phyloP scores from a whole-genome alignment of 495 filamentous ascomycete species.

The Astrothelium subdiscretum region DNA sequence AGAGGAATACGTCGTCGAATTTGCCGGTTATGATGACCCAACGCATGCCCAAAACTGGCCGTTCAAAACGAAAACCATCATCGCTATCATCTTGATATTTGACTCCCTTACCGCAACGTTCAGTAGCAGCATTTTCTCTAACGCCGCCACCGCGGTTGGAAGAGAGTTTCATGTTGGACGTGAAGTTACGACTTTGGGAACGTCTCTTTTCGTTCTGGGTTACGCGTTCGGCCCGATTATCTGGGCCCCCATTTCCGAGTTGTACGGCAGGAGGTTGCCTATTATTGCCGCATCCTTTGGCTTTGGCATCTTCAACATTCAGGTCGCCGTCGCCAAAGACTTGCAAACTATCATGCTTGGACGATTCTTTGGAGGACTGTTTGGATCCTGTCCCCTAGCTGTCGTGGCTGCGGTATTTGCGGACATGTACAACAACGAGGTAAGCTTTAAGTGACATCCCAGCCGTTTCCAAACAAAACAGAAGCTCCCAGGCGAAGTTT shows the following conservation, averaged over 20 bases:
- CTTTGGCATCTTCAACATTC: conserved; percentile 22
- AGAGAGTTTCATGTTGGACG: conserved; percentile 12
- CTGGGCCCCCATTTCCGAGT: conserved; percentile 18
- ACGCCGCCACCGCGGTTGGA: conserved; percentile 11
- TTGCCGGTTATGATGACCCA: conserved; percentile 39
- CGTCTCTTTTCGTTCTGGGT: conserved; percentile 25
- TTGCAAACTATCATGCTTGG: conserved; percentile 40
- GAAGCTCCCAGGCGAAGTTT: neutral
- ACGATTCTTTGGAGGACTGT: conserved; percentile 41
- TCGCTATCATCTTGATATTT: conserved; percentile 23
- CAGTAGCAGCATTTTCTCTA: conserved; percentile 22
- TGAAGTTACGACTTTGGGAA: conserved; percentile 22
- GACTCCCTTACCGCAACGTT: conserved; percentile 25
- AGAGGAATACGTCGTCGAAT: conserved; percentile 42
- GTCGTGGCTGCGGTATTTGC: conserved; percentile 41
- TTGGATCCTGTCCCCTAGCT: conserved; percentile 39
- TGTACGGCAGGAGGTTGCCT: conserved; percentile 23
- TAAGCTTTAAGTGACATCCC: neutral
- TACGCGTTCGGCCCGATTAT: conserved; percentile 24
- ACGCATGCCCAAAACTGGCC: conserved; percentile 44
- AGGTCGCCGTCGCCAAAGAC: conserved; percentile 23
- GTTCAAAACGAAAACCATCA: conserved; percentile 29
- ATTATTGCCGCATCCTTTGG: conserved; percentile 20
- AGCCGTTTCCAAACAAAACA: neutral
- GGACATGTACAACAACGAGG: conserved; percentile 38